phyloP scores from a whole-genome alignment of 306 rosid species.

The Cicer yamashitae region DNA sequence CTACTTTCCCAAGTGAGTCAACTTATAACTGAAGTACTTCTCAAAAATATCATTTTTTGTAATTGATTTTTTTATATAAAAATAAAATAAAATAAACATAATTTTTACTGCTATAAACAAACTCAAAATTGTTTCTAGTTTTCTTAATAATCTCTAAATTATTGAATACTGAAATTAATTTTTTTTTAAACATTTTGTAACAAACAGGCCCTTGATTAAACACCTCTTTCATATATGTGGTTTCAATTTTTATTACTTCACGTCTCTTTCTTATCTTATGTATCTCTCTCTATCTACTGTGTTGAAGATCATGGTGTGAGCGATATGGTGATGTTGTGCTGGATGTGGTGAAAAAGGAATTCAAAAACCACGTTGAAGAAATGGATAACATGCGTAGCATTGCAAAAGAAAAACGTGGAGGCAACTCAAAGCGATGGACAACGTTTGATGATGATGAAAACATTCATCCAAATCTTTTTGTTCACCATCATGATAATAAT shows the following conservation, averaged over 20 bases:
- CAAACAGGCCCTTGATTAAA: not conserved
- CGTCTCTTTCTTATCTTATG: not conserved
- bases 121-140: too few species aligned
- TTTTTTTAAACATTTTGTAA: too few species aligned
- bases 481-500: not conserved
- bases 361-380: slow-evolving; percentile 80
- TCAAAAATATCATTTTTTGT: too few species aligned
- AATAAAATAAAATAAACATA: too few species aligned
- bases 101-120: too few species aligned
- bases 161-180: too few species aligned
- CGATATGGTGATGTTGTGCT: slow-evolving; percentile 72
- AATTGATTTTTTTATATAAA: too few species aligned
- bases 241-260: not conserved
- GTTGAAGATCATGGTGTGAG: slow-evolving; percentile 77
- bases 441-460: slow-evolving; percentile 79
- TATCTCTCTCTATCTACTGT: not conserved
- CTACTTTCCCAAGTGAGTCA: slow-evolving; percentile 58
- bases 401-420: slow-evolving; percentile 59
- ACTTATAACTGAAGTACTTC: not conserved
- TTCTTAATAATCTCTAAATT: too few species aligned
- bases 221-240: not conserved
- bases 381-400: slow-evolving; percentile 70
- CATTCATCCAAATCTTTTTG: slow-evolving; percentile 78
- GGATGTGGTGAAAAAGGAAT: slow-evolving; percentile 84
- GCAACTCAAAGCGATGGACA: slow-evolving; percentile 73